phyloP scores from a whole-genome alignment of 2,329 filamentous ascomycete genomes.

The Corynespora cassiicola region DNA sequence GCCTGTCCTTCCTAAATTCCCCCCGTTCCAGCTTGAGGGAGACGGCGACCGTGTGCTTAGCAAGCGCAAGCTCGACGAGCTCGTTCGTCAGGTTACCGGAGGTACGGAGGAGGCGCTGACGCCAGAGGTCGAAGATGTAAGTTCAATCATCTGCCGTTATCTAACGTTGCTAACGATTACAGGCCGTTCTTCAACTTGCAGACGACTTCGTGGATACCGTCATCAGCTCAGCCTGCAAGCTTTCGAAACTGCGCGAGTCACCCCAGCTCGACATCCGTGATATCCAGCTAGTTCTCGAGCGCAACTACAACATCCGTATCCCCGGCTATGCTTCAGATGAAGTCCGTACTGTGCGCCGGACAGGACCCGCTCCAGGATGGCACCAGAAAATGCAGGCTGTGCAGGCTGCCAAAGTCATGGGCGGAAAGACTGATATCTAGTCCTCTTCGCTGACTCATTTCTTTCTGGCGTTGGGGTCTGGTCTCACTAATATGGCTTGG shows the following conservation, averaged over 20 bases:
- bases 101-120: slow-evolving; percentile 80
- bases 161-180: slow-evolving; percentile 19
- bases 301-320: slow-evolving; percentile 78
- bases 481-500: too few species aligned
- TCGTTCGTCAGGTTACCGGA: slow-evolving; percentile 92
- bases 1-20: slow-evolving; percentile 81
- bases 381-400: slow-evolving; percentile 97
- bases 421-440: slow-evolving; percentile 50
- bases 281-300: slow-evolving; percentile 62
- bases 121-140: slow-evolving; percentile 94
- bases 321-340: slow-evolving; percentile 95
- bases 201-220: slow-evolving; percentile 96
- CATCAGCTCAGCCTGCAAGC: slow-evolving; percentile 82
- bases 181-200: slow-evolving; percentile 87
- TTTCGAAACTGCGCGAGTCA: slow-evolving; percentile 90
- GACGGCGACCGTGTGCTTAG: slow-evolving; percentile 93
- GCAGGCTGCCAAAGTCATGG: slow-evolving; percentile 83
- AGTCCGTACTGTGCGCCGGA: slow-evolving; percentile 90
- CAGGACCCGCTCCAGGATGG: slow-evolving; percentile 87
- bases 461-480: too few species aligned
- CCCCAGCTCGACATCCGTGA: slow-evolving; percentile 83
- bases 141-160: slow-evolving; percentile 20
- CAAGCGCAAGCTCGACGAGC: slow-evolving; percentile 96
- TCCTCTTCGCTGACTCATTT: background rate
- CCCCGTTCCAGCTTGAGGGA: slow-evolving; percentile 85